Evolutionary conservation across 148 eudicot genomes (phyloP), one percentile per base, ranked within the genome.

Genomic region (Rhododendron kiyosumense): DNA sequence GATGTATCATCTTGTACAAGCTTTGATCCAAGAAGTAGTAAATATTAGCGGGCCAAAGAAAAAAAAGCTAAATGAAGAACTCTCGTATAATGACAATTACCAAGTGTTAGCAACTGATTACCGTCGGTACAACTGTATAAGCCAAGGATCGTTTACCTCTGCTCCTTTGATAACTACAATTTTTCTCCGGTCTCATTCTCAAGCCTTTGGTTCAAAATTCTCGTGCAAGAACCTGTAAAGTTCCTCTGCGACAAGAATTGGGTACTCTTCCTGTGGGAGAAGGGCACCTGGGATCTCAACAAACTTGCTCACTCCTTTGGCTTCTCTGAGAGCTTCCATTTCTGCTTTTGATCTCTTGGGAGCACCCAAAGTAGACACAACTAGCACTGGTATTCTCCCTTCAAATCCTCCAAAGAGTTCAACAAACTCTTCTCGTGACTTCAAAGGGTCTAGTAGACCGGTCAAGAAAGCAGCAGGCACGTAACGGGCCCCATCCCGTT

Each of bases 391-490:
- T 54, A 91, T 85, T 34, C 84, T 90, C 30, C 94, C 97, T 36
- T 93, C 95, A 86, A 95, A 77, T 17, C 91, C 90, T 76, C 95
- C 91, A 87, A 94, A 94, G 28, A 91, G 89, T 54, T 90, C 86
- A 13, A 95, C 87, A 84, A 95, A 96, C 81, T 96, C 98, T 57
- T 94, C 97, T 67, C 98, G 92, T 54, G 96, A 88, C 75, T 86
- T 87, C 48, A 97, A 96, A 2, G 98, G 99, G 88, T 97, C 99
- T 57, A 97, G 89, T 46, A 93, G 89, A 80, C 99, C 99, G 7
- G 98, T 97, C 92, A 97, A 85, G 92, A 97, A 97, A 89, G 98
- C 98, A 26, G 99, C 99, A 28, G 99, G 98, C 86, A 93, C 98
- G 77, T 97, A 97, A 26, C 99, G 96, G 48, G 99, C 98, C n/a